These are phyloP conservation scores for Bipolaris victoriae DNA, from an alignment of 2,329 filamentous ascomycete genomes.

Conservation along the genomic window DNA sequence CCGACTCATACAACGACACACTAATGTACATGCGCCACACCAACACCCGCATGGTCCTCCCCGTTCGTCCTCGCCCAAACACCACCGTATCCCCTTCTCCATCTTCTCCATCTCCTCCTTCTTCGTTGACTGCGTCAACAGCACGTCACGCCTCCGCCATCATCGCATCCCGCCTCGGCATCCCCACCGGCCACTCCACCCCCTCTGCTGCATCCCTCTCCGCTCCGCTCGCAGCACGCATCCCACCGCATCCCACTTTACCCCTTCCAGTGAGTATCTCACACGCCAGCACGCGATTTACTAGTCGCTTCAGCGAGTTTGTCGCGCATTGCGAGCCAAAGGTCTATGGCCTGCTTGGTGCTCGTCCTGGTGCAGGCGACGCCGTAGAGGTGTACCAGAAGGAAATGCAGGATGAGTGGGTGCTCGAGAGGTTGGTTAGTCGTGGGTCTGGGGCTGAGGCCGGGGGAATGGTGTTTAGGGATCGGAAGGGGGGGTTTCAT, in stretches of 20 bases:
- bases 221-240: conserved; percentile 19
- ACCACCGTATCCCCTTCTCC: too few species aligned
- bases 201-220: conserved; percentile 11
- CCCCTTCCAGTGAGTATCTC: conserved; percentile 22
- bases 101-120: too few species aligned
- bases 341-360: too few species aligned
- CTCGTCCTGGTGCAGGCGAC: too few species aligned
- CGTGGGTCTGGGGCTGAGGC: conserved; percentile 7
- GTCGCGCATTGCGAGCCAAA: conserved; percentile 1
- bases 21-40: conserved; percentile 23
- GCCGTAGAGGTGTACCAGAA: conserved; percentile 20
- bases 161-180: conserved; percentile 19
- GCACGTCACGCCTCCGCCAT: conserved; percentile 12
- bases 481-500: conserved; percentile 21
- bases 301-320: conserved; percentile 24
- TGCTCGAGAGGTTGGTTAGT: conserved; percentile 23
- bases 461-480: conserved; percentile 26
- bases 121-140: background rate
- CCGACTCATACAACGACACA: conserved; percentile 12
- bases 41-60: conserved; percentile 22
- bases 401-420: conserved; percentile 25
- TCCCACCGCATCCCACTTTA: conserved; percentile 7
- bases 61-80: background rate
- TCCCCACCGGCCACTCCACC: background rate
- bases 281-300: conserved; percentile 11